These are phyloP conservation scores for Hemileccinum rubropunctum DNA, from an alignment of 768 basidiomycete genomes.

Conservation along the genomic window DNA sequence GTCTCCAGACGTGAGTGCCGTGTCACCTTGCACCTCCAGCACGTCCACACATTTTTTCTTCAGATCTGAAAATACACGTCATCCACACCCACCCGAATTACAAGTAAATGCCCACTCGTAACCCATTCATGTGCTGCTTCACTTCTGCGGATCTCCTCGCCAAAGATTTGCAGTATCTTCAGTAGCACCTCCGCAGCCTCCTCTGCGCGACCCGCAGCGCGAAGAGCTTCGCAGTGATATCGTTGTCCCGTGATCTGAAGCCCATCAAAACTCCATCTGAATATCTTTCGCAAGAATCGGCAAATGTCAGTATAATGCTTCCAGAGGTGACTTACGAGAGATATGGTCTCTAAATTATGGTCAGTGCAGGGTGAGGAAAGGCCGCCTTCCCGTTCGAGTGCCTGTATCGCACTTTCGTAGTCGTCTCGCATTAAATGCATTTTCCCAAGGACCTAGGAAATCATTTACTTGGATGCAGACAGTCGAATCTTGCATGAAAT, in stretches of 20 bases:
- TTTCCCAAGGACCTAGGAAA: constrained; percentile 6
- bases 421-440: too few species aligned
- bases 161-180: neutral
- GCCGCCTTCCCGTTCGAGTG: too few species aligned
- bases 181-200: neutral
- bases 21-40: constrained; percentile 1
- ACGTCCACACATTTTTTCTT: neutral
- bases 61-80: neutral
- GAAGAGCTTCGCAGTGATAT: too few species aligned
- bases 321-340: neutral
- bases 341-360: neutral
- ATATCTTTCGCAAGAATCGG: constrained; percentile 2
- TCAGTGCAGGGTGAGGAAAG: neutral
- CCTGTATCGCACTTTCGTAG: too few species aligned
- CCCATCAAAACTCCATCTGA: constrained; percentile 5
- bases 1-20: neutral
- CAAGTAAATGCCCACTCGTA: neutral
- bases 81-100: neutral
- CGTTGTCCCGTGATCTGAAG: neutral
- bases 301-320: neutral
- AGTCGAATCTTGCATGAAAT: neutral
- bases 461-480: neutral
- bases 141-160: neutral
- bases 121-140: neutral
- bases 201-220: neutral